These are phyloP conservation scores for Annona cherimola DNA, from an alignment of 164 flowering plant species.

Conservation along the genomic window DNA sequence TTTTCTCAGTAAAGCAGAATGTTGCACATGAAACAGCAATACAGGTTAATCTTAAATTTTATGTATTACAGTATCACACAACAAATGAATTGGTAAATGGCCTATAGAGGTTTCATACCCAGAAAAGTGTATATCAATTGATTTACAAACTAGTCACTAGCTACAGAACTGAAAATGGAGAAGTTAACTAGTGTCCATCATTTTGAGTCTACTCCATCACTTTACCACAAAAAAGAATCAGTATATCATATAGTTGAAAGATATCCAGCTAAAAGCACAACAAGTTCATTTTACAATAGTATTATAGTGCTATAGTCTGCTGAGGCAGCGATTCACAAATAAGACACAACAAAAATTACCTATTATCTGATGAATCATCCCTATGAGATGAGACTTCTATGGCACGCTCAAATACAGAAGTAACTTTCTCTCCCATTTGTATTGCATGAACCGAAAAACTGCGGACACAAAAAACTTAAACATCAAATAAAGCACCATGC, in stretches of 20 bases:
- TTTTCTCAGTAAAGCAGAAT: not conserved
- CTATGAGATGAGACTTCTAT: constrained; percentile 63
- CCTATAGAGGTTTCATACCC: not conserved
- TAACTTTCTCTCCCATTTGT: constrained; percentile 86
- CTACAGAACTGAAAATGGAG: not conserved
- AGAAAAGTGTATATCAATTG: not conserved
- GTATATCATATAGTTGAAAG: not conserved
- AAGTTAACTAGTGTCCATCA: not conserved
- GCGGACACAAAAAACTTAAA: constrained; percentile 20
- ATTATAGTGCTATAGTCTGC: not conserved
- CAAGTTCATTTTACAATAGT: not conserved
- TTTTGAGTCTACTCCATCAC: not conserved
- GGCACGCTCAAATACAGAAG: constrained; percentile 84
- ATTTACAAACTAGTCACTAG: not conserved
- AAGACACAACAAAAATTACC: constrained; percentile 32
- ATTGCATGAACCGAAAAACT: constrained; percentile 96
- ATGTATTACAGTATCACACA: not conserved
- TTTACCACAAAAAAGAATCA: not conserved
- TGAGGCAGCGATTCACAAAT: not conserved
- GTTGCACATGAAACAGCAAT: not conserved
- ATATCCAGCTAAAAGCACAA: not conserved
- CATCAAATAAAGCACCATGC: not conserved
- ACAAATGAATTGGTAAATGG: not conserved
- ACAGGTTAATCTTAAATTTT: not conserved
- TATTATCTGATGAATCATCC: constrained; percentile 52